Conservation (phyloP, 352 stramenopile species). For the Phytophthora foliorum region DNA sequence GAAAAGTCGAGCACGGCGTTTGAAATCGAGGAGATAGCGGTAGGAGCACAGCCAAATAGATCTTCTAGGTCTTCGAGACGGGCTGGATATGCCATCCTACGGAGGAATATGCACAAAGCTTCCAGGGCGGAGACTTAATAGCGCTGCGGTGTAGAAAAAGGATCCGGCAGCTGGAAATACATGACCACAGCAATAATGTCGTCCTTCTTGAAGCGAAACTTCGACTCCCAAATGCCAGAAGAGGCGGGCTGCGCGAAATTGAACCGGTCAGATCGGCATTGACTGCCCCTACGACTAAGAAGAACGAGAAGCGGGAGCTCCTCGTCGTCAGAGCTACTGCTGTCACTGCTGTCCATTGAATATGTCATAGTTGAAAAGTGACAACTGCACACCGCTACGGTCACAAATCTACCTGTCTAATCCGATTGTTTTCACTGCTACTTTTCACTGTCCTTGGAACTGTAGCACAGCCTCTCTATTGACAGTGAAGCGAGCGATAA, state of each 20-base stretch:
- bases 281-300: background rate
- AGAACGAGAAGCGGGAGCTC: background rate
- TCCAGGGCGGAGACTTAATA: background rate
- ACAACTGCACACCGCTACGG: background rate
- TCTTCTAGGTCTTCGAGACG: slow-evolving; percentile 14
- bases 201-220: slow-evolving; percentile 22
- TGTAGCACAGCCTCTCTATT: background rate
- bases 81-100: slow-evolving; percentile 16
- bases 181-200: slow-evolving; percentile 4
- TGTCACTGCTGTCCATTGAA: background rate
- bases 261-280: background rate
- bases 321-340: background rate
- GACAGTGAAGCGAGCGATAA: background rate
- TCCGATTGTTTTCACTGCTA: background rate
- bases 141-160: slow-evolving; percentile 7
- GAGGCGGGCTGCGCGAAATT: background rate
- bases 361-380: background rate
- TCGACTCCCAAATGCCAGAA: background rate
- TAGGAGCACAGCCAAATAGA: slow-evolving; percentile 3
- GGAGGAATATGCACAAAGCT: slow-evolving; percentile 11
- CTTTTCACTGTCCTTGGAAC: background rate
- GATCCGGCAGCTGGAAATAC: slow-evolving; percentile 2
- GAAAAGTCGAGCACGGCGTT: slow-evolving; percentile 9
- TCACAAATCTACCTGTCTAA: background rate
- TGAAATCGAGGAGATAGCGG: slow-evolving; percentile 12